phyloP scores from a whole-genome alignment of 2,329 filamentous ascomycete genomes.

The Tricladium varicosporioides region DNA sequence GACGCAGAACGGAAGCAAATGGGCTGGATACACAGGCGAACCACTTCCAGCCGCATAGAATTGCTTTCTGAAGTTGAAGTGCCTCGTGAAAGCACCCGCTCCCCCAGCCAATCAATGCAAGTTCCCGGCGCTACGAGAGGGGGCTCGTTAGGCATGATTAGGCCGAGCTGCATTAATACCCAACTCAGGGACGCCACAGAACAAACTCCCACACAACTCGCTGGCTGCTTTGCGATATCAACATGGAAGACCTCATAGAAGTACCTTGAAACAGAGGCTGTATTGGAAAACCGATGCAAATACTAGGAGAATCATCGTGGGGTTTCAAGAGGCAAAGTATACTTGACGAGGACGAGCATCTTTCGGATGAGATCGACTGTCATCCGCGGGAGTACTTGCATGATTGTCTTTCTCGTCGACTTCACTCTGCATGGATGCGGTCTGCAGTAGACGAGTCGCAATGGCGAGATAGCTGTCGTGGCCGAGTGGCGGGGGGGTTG shows the following conservation, averaged over 20 bases:
- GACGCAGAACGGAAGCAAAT: conserved; percentile 4
- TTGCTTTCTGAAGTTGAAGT: conserved; percentile 3
- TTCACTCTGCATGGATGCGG: neutral
- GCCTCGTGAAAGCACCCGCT: conserved; percentile 9
- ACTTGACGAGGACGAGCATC: neutral
- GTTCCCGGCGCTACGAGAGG: neutral
- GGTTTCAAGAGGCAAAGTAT: neutral
- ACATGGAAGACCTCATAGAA: neutral
- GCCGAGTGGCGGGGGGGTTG: neutral
- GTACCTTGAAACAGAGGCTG: neutral
- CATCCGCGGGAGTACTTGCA: neutral
- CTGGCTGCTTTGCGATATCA: conserved; percentile 25
- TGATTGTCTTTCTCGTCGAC: neutral
- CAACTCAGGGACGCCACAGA: conserved; percentile 35
- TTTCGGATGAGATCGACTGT: neutral
- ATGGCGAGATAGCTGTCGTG: neutral
- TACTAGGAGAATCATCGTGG: neutral
- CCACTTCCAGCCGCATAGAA: conserved; percentile 22
- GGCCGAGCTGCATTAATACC: conserved; percentile 46
- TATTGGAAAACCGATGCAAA: neutral
- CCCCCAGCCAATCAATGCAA: conserved; percentile 19
- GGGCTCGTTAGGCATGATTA: conserved; percentile 25
- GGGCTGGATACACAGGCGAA: conserved; percentile 1
- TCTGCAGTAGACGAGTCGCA: neutral
- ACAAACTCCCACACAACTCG: conserved; percentile 17